Evolutionary conservation across 768 basidiomycete genomes (phyloP).

Genomic region (Serendipita indica): DNA sequence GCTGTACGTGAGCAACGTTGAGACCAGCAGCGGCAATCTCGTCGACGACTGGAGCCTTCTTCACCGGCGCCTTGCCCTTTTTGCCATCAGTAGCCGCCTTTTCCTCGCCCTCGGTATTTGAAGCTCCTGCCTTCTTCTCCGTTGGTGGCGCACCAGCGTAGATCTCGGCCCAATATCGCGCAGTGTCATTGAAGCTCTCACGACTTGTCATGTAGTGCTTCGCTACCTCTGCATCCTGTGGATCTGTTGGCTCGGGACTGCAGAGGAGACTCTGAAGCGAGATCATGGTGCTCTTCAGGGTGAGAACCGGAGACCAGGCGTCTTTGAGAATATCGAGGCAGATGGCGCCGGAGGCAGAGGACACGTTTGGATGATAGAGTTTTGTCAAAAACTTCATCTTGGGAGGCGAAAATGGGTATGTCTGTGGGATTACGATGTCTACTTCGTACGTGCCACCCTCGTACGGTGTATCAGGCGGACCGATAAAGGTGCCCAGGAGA

Average conservation of each 20-base stretch:
- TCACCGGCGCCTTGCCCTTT: conserved; percentile 18
- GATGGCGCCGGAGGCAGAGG: conserved; percentile 71
- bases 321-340: conserved; percentile 42
- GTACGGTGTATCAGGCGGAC: conserved; percentile 87
- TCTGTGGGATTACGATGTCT: conserved; percentile 84
- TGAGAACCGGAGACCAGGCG: conserved; percentile 90
- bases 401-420: conserved; percentile 84
- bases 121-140: conserved; percentile 26
- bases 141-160: conserved; percentile 64
- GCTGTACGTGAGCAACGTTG: conserved; percentile 66
- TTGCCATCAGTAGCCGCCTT: conserved; percentile 14
- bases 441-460: conserved; percentile 85
- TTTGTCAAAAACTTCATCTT: conserved; percentile 98
- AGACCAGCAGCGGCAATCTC: conserved; percentile 63
- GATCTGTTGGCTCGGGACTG: conserved; percentile 89
- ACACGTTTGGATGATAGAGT: conserved; percentile 92
- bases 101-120: conserved; percentile 14
- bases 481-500: conserved; percentile 78
- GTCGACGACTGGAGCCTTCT: conserved; percentile 18
- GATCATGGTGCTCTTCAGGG: conserved; percentile 90
- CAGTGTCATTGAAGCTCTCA: conserved; percentile 78
- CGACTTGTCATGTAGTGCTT: conserved; percentile 91
- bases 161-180: conserved; percentile 83
- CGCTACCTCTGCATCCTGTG: conserved; percentile 95
- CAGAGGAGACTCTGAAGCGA: conserved; percentile 87